Percentiles rank a stretch among this genome's conserved stretches.
These are phyloP conservation scores for Peronospora belbahrii DNA, from an alignment of 352 stramenopile genomes.

Conservation along the genomic window DNA sequence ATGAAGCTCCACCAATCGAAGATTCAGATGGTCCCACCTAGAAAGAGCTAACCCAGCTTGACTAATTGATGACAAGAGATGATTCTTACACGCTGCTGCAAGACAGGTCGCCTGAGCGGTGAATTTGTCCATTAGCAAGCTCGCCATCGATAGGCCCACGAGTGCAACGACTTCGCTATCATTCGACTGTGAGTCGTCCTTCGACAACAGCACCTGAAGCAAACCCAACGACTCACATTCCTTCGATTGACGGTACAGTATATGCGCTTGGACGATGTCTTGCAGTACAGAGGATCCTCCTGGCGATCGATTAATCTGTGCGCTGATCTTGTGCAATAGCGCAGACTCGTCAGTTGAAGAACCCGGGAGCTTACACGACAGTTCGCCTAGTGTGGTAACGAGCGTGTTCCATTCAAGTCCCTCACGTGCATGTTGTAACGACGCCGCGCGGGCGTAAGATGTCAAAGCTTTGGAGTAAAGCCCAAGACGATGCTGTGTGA, in stretches of 20 bases:
- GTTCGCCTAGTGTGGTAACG: constrained; percentile 24
- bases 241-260: constrained; percentile 18
- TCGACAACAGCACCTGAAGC: constrained; percentile 16
- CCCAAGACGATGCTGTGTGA: constrained; percentile 49
- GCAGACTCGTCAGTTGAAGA: constrained; percentile 6
- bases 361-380: background rate
- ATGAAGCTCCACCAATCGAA: constrained; percentile 35
- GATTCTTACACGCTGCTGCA: constrained; percentile 23
- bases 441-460: constrained; percentile 31
- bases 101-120: constrained; percentile 10
- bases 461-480: constrained; percentile 32
- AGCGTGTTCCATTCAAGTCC: constrained; percentile 35
- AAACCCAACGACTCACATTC: constrained; percentile 20
- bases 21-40: constrained; percentile 19
- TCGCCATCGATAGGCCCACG: constrained; percentile 33
- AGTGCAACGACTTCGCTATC: constrained; percentile 22
- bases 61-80: constrained; percentile 20
- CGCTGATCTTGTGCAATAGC: constrained; percentile 19
- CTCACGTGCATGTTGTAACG: constrained; percentile 3
- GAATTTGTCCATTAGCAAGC: constrained; percentile 16
- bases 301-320: constrained; percentile 5
- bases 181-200: constrained; percentile 9
- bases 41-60: constrained; percentile 16
- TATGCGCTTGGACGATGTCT: constrained; percentile 24
- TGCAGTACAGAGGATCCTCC: constrained; percentile 9